Evolutionary conservation across 306 rosid species (phyloP).

Genomic region (Geum urbanum): DNA sequence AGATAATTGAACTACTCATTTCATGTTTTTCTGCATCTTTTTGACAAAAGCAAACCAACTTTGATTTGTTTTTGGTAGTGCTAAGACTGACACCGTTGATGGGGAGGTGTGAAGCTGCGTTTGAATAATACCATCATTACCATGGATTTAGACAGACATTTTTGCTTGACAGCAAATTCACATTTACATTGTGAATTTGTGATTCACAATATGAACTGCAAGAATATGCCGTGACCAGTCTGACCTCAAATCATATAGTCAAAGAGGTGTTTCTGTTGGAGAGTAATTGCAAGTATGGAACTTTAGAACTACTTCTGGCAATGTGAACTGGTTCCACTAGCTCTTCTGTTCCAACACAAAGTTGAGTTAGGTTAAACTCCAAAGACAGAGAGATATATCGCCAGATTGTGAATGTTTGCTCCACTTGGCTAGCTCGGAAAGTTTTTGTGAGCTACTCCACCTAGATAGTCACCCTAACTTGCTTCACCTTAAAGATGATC

Average conservation of each 20-base stretch:
- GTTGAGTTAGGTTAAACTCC: background rate
- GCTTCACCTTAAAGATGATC: background rate
- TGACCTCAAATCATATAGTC: conserved; percentile 11
- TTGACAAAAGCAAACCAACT: conserved; percentile 5
- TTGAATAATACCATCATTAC: background rate
- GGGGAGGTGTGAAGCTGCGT: conserved; percentile 7
- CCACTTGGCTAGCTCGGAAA: background rate
- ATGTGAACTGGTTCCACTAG: conserved; percentile 14
- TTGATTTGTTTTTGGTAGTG: background rate
- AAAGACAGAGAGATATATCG: background rate
- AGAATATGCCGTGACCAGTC: background rate
- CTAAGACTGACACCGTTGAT: background rate
- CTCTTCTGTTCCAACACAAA: background rate
- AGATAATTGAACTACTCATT: conserved; percentile 3
- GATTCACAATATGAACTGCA: background rate
- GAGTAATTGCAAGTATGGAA: background rate
- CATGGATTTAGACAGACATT: background rate
- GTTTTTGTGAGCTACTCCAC: background rate
- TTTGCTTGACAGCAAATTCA: background rate
- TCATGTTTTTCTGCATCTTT: background rate
- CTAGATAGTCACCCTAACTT: background rate
- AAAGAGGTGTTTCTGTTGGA: background rate
- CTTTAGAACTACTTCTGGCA: background rate
- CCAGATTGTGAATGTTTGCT: background rate
- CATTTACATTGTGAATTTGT: conserved; percentile 6